Base-by-base conservation (phyloP, 2,329 filamentous ascomycete genomes). In the Verticillium zaregamsianum region DNA sequence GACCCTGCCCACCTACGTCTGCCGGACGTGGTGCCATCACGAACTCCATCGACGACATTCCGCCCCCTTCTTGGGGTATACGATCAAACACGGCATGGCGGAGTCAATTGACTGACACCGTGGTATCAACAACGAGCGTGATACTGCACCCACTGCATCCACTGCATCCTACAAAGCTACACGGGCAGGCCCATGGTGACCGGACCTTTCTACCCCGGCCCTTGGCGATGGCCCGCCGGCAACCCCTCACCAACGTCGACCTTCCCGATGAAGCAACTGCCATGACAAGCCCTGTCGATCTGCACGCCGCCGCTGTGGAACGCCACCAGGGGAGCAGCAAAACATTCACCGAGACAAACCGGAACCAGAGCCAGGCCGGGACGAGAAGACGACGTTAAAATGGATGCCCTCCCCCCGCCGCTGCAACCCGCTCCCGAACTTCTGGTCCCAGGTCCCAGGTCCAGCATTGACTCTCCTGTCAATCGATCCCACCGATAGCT, bases 221-320 rank as follows among this genome's bases (percentile, higher is more conserved):
- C 45, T 49, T 49, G 45, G 45, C 45, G 8, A 23, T 49, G 45
- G 45, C 45, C 45, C 45, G 45, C 45, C 45, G 20, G n/a, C 45
- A 23, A 49, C 45, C 45, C 45, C 45, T 49, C 45, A 25, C 45
- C n/a, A 25, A 49, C n/a, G 45, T 49, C 12, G 58, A 59, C 58
- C 58, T 59, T 59, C 58, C 58, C 45, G 31, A 59, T 59, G 40
- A 54, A 59, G 58, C 58, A 59, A 59, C 58, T 59, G 58, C 58
- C 58, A 55, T 45, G 25, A 31, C 39, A 35, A 45, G 45, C 58
- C 40, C 40, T 55, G 39, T 23, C 25, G 58, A 59, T 59, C 58
- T 52, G 58, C 58, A 54, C 31, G 40, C 49, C 39, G 58, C 28
- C 31, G 39, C 45, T n/a, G 57, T 45, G 57, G 57, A 31, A 39